These are phyloP conservation scores for Malbranchea zuffiana DNA, from an alignment of 2,329 filamentous ascomycete species.

Conservation along the genomic window DNA sequence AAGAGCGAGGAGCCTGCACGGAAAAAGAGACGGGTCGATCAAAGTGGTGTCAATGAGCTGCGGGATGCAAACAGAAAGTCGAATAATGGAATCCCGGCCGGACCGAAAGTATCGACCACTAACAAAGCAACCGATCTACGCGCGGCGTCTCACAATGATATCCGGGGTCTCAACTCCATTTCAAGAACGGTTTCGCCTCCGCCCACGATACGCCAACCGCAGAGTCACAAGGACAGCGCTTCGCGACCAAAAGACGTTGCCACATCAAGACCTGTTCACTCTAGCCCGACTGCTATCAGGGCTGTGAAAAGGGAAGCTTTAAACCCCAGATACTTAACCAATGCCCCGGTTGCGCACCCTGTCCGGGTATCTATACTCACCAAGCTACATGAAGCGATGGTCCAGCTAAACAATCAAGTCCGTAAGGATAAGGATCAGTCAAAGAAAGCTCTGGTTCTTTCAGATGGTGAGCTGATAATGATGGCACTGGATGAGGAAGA, in stretches of 20 bases:
- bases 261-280: neutral
- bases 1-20: slow-evolving; percentile 16
- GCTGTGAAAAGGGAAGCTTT: slow-evolving; percentile 32
- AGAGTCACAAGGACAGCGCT: neutral
- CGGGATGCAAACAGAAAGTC: neutral
- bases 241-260: neutral
- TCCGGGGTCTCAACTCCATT: slow-evolving; percentile 17
- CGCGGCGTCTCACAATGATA: slow-evolving; percentile 12
- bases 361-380: slow-evolving; percentile 34
- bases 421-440: slow-evolving; percentile 24
- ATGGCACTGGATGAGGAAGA: slow-evolving; percentile 59
- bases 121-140: slow-evolving; percentile 1
- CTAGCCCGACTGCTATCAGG: slow-evolving; percentile 12
- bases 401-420: slow-evolving; percentile 30
- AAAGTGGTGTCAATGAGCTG: neutral
- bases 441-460: slow-evolving; percentile 28
- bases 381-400: slow-evolving; percentile 36
- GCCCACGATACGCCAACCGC: slow-evolving; percentile 10
- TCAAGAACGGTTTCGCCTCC: slow-evolving; percentile 24
- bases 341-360: slow-evolving; percentile 34
- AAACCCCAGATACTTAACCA: slow-evolving; percentile 36
- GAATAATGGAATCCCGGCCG: slow-evolving; percentile 1
- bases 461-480: slow-evolving; percentile 34
- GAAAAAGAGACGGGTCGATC: slow-evolving; percentile 23
- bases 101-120: slow-evolving; percentile 1